Conservation (phyloP, 345 rosid species). For the Erucastrum elatum region DNA sequence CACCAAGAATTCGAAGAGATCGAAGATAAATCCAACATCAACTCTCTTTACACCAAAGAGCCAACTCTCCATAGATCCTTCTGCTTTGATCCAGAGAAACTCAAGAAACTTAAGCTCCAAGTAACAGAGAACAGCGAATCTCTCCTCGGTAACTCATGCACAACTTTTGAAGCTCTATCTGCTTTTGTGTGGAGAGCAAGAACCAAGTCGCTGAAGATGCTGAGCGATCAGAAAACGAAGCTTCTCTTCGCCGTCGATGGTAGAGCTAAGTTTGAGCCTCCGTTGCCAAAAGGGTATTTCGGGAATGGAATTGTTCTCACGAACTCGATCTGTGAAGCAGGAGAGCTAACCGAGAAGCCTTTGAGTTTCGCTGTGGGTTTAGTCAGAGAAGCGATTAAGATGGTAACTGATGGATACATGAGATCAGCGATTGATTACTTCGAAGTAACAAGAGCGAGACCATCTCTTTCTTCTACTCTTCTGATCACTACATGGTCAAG, state of each 20-base stretch:
- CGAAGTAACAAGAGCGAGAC: conserved; percentile 79
- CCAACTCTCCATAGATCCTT: conserved; percentile 64
- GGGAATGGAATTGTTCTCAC: conserved; percentile 90
- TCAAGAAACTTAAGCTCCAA: conserved; percentile 57
- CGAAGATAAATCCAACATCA: conserved; percentile 51
- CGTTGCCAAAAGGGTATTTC: conserved; percentile 76
- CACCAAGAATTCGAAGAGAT: conserved; percentile 75
- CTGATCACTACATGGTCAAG: conserved; percentile 90
- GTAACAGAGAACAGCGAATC: conserved; percentile 53
- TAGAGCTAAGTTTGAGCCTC: conserved; percentile 69
- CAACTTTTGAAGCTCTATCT: conserved; percentile 77
- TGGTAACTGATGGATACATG: conserved; percentile 82
- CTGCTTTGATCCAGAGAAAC: conserved; percentile 69
- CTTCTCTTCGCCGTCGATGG: conserved; percentile 92
- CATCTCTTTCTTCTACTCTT: conserved; percentile 83
- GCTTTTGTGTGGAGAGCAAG: conserved; percentile 88
- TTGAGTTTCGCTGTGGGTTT: conserved; percentile 59
- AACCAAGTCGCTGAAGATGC: conserved; percentile 66
- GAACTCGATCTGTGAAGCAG: conserved; percentile 64
- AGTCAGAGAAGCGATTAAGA: conserved; percentile 68
- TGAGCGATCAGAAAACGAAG: conserved; percentile 65
- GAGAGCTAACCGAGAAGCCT: conserved; percentile 63
- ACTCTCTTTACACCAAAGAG: conserved; percentile 54
- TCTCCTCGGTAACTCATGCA: conserved; percentile 50
- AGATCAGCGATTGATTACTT: conserved; percentile 95